Base-by-base conservation (phyloP, 2,329 filamentous ascomycete genomes). In the Aschersonia sp. region DNA sequence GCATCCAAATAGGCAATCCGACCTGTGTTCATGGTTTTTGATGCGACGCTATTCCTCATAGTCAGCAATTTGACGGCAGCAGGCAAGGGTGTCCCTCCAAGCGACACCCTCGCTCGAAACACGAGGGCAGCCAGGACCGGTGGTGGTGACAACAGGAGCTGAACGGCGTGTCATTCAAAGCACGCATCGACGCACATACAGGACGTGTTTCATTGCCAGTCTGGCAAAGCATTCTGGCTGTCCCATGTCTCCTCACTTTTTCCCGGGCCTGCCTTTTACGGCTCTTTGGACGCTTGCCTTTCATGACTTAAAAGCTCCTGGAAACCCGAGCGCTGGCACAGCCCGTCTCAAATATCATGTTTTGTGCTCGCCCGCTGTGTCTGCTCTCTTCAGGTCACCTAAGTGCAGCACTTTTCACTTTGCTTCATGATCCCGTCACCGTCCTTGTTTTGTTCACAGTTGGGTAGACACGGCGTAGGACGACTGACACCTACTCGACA, bases 151-250 rank as follows among this genome's bases (percentile, higher is more conserved):
- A 35, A 42, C 40, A 43, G 45, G 38, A 53, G 51, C 51, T 53
- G 51, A 53, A 48, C 32, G 31, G 20, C 43, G 48, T 43, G 43
- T 46, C 51, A 49, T 50, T 38, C 46, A 46, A 42, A 44, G 50
- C 48, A 44, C 43, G 48, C 40, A 31, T 47, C 30, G 32, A 49
- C 47, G 42, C 49, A 45, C 43, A 40, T 48, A 45, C 47, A 40
- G n/a, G 38, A 45, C 30, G 38, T 30, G 40, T 38, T 38, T 38
- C 7, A 38, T 12, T 38, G 35, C 35, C 7, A 38, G 35, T 38
- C 7, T 38, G 35, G 7, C 35, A 38, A 12, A 7, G 12, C 35
- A 7, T 9, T 7, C 7, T 4, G 35, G 7, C 35, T 4, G 7
- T 38, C 12, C 35, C 35, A 38, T 38, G 7, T 9, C 20, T 20